Percentiles rank a stretch among this genome's conserved stretches.
Evolutionary conservation across 1,284 basidiomycete species (phyloP).

Genomic region (Cutaneotrichosporon sp.): DNA sequence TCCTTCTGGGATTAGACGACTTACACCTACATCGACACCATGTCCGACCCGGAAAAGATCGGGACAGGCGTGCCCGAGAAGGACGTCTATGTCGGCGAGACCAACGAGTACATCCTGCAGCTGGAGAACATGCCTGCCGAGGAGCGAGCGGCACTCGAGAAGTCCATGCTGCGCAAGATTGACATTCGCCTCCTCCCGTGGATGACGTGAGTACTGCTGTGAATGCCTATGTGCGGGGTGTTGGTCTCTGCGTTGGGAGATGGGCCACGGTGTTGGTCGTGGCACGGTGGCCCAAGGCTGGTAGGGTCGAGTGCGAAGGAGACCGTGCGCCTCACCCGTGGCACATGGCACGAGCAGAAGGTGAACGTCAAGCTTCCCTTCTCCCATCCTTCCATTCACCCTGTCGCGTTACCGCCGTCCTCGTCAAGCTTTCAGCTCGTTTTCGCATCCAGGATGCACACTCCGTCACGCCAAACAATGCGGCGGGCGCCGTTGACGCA

Average conservation of each 20-base stretch:
- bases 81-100: slow-evolving; percentile 4
- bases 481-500: too few species aligned
- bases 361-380: too few species aligned
- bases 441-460: too few species aligned
- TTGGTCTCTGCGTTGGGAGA: not conserved
- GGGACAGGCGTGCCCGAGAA: not conserved
- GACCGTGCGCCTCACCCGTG: too few species aligned
- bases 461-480: too few species aligned
- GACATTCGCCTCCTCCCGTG: slow-evolving; percentile 50
- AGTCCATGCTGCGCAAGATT: slow-evolving; percentile 48
- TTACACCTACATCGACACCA: not conserved
- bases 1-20: not conserved
- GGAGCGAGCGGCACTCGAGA: slow-evolving; percentile 43
- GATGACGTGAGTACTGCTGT: slow-evolving; percentile 48
- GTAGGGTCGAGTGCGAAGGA: too few species aligned
- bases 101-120: slow-evolving; percentile 20
- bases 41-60: not conserved
- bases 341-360: too few species aligned
- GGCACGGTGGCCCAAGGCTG: not conserved
- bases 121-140: slow-evolving; percentile 40
- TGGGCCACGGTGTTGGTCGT: not conserved
- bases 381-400: too few species aligned
- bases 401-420: too few species aligned
- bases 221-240: not conserved
- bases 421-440: too few species aligned